Evolutionary conservation across 139 green algal genomes (phyloP), one percentile per base, ranked within the genome.

Genomic region (Tetradesmus obliquus): DNA sequence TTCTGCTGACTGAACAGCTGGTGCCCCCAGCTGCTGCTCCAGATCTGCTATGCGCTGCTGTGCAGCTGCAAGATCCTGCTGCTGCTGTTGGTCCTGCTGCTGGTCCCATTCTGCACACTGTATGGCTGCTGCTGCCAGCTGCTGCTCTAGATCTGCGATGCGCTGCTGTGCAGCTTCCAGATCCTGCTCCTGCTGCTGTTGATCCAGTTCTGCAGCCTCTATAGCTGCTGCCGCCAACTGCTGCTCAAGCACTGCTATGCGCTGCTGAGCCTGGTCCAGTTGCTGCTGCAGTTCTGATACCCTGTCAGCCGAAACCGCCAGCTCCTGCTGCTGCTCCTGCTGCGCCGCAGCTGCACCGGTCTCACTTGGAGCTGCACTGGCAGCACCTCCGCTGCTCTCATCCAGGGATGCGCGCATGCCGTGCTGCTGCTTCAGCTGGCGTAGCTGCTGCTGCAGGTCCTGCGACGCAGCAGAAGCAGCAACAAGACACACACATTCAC

Each of bases 321-420:
- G 24, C 5, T 79, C 84, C 84, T 88, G n/a, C 55, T 88, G 54
- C 83, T 76, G 84, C 20, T 89, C 9, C 84, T 89, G 60, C 24
- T 89, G 84, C 57, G 20, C 57, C 55, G 6, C 22, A 82, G 74
- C 74, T 82, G 22, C 22, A 45, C 74, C 22, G 3, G 74, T 12
- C 8, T 66, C 57, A 2, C 57, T 9, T 66, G 6, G 57, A 9
- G 57, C 1, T 2, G 57, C 57, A 9, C 57, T 66, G 9, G 57
- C 57, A 66, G 57, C 57, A 66, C 57, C 57, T 71, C 10, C 19
- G 60, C 60, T 71, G 60, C 60, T 66, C 8, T 66, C 57, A 66
- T 66, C 57, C 57, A 66, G 0, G 6, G 57, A 66, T 0, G 9
- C 57, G 9, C 57, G 24, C 57, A 55, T n/a, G 58, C 84, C 32